phyloP scores from a whole-genome alignment of 2,329 filamentous ascomycete species.

The Penicillium brasilianum region DNA sequence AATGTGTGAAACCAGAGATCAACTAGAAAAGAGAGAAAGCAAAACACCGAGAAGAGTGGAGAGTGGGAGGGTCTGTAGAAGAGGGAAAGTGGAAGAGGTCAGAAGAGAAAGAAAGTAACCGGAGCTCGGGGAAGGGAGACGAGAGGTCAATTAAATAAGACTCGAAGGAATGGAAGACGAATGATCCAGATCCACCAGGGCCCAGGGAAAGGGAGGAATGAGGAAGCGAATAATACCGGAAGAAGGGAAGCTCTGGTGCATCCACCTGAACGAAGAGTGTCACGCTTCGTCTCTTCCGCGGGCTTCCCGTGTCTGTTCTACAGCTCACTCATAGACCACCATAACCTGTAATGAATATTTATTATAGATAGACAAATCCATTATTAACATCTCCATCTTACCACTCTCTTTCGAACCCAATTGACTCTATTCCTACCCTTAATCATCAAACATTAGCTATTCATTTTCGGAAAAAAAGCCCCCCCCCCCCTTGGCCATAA shows the following conservation, averaged over 20 bases:
- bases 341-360: background rate
- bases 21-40: background rate
- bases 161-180: background rate
- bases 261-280: background rate
- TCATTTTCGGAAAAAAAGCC: background rate
- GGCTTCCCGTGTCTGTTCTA: background rate
- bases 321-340: background rate
- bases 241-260: constrained; percentile 17
- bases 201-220: background rate
- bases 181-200: background rate
- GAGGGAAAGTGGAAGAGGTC: constrained; percentile 5
- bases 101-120: constrained; percentile 10
- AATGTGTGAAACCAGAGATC: constrained; percentile 1
- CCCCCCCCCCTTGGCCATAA: too few relatives aligned
- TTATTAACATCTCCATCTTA: too few relatives aligned
- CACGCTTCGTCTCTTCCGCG: constrained; percentile 12
- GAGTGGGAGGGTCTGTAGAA: constrained; percentile 13
- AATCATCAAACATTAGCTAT: background rate
- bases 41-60: constrained; percentile 13
- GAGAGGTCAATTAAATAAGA: constrained; percentile 13
- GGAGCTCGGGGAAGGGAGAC: constrained; percentile 11
- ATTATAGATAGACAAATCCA: background rate
- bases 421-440: background rate
- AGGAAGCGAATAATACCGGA: constrained; percentile 10
- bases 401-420: background rate